Percentiles rank a stretch among this genome's conserved stretches.
These are phyloP conservation scores for Venturia pyrina DNA, from an alignment of 2,329 filamentous ascomycete genomes.

Conservation along the genomic window DNA sequence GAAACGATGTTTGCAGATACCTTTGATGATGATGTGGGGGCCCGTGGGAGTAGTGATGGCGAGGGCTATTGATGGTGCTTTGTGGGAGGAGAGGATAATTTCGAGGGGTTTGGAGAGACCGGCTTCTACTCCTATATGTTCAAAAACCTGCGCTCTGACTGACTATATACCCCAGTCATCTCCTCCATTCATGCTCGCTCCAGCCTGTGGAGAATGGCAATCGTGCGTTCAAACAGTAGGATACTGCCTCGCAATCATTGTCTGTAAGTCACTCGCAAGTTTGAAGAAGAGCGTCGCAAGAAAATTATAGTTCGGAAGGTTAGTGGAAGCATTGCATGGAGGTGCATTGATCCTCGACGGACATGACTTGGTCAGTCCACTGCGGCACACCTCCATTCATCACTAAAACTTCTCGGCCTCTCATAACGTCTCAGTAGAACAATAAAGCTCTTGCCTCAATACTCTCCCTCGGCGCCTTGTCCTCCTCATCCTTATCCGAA, in stretches of 20 bases:
- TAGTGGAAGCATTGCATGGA: too few relatives aligned
- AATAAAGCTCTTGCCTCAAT: constrained; percentile 27
- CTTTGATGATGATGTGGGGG: background rate
- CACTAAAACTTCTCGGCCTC: too few relatives aligned
- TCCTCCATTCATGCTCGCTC: too few relatives aligned
- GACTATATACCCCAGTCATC: background rate
- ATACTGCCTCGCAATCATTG: too few relatives aligned
- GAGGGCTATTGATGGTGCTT: background rate
- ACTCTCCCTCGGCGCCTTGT: constrained; percentile 23
- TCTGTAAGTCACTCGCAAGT: too few relatives aligned
- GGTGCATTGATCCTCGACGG: too few relatives aligned
- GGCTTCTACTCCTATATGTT: background rate
- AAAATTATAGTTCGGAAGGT: too few relatives aligned
- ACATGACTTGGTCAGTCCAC: too few relatives aligned
- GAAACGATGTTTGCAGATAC: background rate
- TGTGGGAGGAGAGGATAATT: background rate
- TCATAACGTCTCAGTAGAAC: constrained; percentile 14
- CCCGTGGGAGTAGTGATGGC: background rate
- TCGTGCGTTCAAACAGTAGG: too few relatives aligned
- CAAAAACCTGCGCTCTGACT: background rate
- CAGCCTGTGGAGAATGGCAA: too few relatives aligned
- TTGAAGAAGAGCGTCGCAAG: too few relatives aligned
- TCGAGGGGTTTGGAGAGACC: background rate
- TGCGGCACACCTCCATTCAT: too few relatives aligned
- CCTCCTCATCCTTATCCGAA: constrained; percentile 19